Conservation (phyloP, 805 yeast genomes). For the Wickerhamomyces hampshirensis region DNA sequence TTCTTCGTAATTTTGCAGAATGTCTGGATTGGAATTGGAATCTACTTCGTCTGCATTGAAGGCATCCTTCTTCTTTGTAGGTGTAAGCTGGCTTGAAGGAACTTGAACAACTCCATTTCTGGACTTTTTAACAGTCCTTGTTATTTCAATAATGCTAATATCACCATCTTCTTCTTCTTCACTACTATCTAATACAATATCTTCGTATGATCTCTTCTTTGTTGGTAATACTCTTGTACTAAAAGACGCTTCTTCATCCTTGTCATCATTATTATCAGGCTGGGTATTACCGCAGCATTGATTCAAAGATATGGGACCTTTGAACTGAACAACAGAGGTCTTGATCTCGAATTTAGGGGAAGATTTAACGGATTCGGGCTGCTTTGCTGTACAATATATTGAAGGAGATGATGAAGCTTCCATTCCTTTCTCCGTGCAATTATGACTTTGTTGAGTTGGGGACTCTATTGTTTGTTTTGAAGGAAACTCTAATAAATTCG, state of each 20-base stretch:
- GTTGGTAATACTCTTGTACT: constrained; percentile 9
- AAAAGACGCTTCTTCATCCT: constrained; percentile 12
- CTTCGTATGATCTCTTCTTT: constrained; percentile 3
- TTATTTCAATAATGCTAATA: constrained; percentile 24
- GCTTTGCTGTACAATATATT: constrained; percentile 13
- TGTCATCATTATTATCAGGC: neutral
- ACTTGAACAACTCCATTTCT: constrained; percentile 19
- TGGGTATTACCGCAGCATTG: neutral
- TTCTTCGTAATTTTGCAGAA: neutral
- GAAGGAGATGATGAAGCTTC: constrained; percentile 6
- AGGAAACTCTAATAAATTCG: constrained; percentile 15
- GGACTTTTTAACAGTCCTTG: constrained; percentile 18
- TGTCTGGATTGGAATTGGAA: neutral
- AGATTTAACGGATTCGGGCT: neutral
- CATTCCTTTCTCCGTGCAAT: neutral
- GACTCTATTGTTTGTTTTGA: too few relatives aligned
- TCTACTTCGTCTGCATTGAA: neutral
- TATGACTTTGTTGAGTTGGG: neutral
- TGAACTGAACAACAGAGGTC: constrained; percentile 14
- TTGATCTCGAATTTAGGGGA: constrained; percentile 7
- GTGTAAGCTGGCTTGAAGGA: constrained; percentile 16
- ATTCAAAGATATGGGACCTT: constrained; percentile 11
- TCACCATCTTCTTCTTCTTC: constrained; percentile 23
- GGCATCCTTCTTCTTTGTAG: neutral
- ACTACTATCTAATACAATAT: constrained; percentile 16